These are phyloP conservation scores for Naganishia sp. DNA, from an alignment of 1,284 basidiomycete genomes.

Conservation along the genomic window DNA sequence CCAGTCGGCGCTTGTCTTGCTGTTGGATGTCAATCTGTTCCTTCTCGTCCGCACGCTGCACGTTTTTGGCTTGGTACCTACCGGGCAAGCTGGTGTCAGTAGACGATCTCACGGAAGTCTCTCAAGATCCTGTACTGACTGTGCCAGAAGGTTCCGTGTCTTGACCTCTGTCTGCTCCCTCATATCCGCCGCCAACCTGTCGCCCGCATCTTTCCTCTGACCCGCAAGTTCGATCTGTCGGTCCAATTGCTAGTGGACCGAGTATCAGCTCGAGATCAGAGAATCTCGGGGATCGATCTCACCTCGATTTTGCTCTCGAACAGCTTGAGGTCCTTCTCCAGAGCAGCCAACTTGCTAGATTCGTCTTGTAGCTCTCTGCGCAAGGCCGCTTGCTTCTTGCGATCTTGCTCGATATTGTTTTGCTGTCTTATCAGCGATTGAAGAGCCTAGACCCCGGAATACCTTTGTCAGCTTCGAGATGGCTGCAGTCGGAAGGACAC, in stretches of 20 bases:
- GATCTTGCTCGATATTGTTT: conserved; percentile 65
- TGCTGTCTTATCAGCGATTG: conserved; percentile 48
- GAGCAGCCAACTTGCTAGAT: conserved; percentile 66
- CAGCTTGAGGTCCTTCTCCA: conserved; percentile 69
- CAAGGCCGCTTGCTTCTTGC: conserved; percentile 62
- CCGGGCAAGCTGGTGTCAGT: background rate
- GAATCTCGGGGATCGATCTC: too few relatives aligned
- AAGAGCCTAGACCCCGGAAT: conserved; percentile 37
- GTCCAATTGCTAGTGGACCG: conserved; percentile 72
- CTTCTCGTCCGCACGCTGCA: conserved; percentile 24
- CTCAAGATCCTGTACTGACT: background rate
- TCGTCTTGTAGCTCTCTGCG: conserved; percentile 67
- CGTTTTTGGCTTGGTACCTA: conserved; percentile 24
- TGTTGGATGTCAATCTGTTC: conserved; percentile 26
- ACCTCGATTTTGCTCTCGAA: conserved; percentile 68
- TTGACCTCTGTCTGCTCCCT: conserved; percentile 66
- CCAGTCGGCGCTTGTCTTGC: conserved; percentile 22
- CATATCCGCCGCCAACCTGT: conserved; percentile 72
- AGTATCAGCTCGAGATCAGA: too few relatives aligned
- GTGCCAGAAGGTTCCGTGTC: conserved; percentile 19
- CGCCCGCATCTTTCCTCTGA: conserved; percentile 72
- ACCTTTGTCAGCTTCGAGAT: background rate
- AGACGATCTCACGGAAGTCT: background rate
- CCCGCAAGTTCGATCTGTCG: conserved; percentile 73
- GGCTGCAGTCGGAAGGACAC: conserved; percentile 1